phyloP scores from a whole-genome alignment of 225 moss, liverwort and hornwort genomes.

The Antitrichia curtipendula region DNA sequence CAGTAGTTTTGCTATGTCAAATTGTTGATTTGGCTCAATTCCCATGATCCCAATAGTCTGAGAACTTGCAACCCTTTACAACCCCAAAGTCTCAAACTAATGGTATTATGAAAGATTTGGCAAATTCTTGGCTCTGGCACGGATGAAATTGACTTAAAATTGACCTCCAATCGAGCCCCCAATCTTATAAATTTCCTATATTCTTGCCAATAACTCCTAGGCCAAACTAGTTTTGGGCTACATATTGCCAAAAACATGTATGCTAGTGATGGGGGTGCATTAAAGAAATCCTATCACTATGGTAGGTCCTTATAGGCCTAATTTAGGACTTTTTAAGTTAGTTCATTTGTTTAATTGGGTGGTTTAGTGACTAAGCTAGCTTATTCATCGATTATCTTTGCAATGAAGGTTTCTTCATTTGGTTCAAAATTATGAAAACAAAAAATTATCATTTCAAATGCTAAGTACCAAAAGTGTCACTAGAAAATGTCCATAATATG shows the following conservation, averaged over 20 bases:
- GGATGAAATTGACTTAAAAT: background rate
- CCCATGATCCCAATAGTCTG: too few relatives aligned
- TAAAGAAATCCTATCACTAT: background rate
- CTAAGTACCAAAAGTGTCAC: background rate
- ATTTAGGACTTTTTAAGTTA: background rate
- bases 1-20: too few relatives aligned
- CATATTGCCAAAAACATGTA: background rate
- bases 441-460: background rate
- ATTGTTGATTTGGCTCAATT: too few relatives aligned
- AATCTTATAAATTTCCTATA: background rate
- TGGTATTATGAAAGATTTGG: background rate
- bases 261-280: background rate
- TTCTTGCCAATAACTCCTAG: background rate
- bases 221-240: rapidly evolving
- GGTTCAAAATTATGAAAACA: background rate
- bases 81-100: too few relatives aligned
- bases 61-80: too few relatives aligned
- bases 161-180: too few relatives aligned
- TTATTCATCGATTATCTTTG: background rate
- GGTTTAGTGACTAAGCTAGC: background rate
- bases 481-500: background rate
- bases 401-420: background rate
- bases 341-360: background rate
- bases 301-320: too few relatives aligned
- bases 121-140: rapidly evolving